Conservation (phyloP, 2,329 filamentous ascomycete species). For the Drechslerella coelobrocha region DNA sequence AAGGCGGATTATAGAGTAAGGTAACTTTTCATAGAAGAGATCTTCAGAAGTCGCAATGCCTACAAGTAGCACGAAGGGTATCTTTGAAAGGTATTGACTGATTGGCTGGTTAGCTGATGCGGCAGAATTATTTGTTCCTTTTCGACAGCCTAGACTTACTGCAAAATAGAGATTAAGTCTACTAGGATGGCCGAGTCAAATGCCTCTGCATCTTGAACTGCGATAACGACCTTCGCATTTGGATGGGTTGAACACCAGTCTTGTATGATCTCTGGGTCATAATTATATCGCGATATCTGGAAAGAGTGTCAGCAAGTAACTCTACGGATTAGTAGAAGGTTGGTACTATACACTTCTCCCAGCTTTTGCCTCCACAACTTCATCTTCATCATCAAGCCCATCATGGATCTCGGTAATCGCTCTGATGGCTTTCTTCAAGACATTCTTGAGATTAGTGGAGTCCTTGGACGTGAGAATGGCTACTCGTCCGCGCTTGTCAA, state of each 20-base stretch:
- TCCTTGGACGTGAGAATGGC: slow-evolving; percentile 74
- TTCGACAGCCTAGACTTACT: slow-evolving; percentile 61
- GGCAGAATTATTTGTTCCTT: slow-evolving; percentile 18
- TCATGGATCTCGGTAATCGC: slow-evolving; percentile 66
- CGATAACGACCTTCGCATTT: slow-evolving; percentile 70
- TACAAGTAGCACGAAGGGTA: slow-evolving; percentile 78
- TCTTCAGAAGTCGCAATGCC: slow-evolving; percentile 83
- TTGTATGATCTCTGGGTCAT: slow-evolving; percentile 76
- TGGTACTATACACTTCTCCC: slow-evolving; percentile 34
- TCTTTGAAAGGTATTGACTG: slow-evolving; percentile 74
- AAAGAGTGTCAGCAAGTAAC: neutral
- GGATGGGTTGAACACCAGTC: slow-evolving; percentile 64
- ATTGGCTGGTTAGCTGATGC: slow-evolving; percentile 9
- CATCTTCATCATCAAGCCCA: slow-evolving; percentile 64
- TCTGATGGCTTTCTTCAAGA: slow-evolving; percentile 75
- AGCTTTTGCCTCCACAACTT: slow-evolving; percentile 61
- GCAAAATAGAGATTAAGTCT: slow-evolving; percentile 73
- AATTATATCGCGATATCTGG: slow-evolving; percentile 62
- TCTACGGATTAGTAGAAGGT: neutral
- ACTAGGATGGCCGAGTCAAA: slow-evolving; percentile 76
- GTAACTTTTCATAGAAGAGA: slow-evolving; percentile 75
- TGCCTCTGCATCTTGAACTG: slow-evolving; percentile 81
- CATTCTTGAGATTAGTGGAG: slow-evolving; percentile 74
- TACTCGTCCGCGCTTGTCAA: slow-evolving; percentile 68
- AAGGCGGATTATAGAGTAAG: slow-evolving; percentile 71